These are phyloP conservation scores for Talaromyces sp. DNA, from an alignment of 2,329 filamentous ascomycete genomes.

Conservation along the genomic window DNA sequence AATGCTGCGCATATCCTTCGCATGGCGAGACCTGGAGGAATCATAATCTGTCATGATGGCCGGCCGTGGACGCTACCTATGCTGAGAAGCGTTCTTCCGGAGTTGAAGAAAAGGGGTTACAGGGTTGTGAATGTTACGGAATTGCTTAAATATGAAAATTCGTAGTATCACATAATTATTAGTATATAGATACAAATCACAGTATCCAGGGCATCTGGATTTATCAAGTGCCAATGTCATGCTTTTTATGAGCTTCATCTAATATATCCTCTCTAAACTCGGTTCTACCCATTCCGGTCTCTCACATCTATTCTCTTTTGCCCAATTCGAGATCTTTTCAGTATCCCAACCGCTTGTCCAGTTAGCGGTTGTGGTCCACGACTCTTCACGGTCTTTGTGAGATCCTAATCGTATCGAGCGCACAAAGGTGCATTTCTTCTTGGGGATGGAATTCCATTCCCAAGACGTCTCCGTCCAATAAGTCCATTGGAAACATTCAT, in stretches of 20 bases:
- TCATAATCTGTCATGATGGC: conserved; percentile 83
- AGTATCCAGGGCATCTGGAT: neutral
- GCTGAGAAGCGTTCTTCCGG: conserved; percentile 66
- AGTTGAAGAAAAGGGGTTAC: conserved; percentile 65
- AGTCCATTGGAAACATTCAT: conserved; percentile 25
- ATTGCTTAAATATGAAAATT: conserved; percentile 45
- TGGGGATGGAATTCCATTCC: conserved; percentile 2
- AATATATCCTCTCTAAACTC: conserved; percentile 25
- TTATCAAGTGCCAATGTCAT: too few species aligned
- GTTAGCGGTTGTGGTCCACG: conserved; percentile 12
- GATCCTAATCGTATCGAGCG: conserved; percentile 22
- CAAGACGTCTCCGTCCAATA: conserved; percentile 16
- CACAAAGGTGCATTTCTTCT: conserved; percentile 22
- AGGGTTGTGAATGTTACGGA: conserved; percentile 65
- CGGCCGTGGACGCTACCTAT: conserved; percentile 78
- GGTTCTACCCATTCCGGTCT: conserved; percentile 25
- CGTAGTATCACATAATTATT: neutral
- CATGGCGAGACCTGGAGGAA: conserved; percentile 68
- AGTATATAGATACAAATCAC: neutral
- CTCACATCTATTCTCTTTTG: conserved; percentile 19
- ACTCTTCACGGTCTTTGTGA: conserved; percentile 13
- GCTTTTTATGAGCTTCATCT: neutral
- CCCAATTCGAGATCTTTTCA: conserved; percentile 23
- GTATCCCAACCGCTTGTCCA: conserved; percentile 26
- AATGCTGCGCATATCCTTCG: conserved; percentile 77